These are phyloP conservation scores for Pochonia chlamydosporia DNA, from an alignment of 2,329 filamentous ascomycete genomes.

Conservation along the genomic window DNA sequence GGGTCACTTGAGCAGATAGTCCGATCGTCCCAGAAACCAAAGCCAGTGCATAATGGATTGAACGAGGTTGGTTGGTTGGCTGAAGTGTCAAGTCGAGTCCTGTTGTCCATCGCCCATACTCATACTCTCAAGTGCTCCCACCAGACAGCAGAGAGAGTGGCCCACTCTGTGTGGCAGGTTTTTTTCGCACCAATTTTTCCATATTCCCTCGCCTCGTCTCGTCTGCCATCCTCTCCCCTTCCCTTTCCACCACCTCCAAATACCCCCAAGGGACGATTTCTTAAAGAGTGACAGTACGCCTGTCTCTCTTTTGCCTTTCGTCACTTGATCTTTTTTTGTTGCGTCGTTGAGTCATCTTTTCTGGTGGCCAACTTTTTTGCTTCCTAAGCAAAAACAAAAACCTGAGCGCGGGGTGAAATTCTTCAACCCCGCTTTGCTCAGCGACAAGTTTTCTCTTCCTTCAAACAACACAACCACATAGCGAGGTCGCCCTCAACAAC, in stretches of 20 bases:
- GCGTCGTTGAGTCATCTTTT: slow-evolving; percentile 8
- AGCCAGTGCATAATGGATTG: no score
- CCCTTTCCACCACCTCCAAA: slow-evolving; percentile 15
- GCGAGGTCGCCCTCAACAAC: slow-evolving; percentile 44
- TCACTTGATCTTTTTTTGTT: slow-evolving; percentile 23
- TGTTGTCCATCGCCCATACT: no score
- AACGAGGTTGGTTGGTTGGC: no score
- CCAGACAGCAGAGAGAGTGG: not conserved
- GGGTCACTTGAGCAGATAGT: no score
- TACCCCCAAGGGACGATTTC: slow-evolving; percentile 30
- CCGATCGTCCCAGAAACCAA: no score
- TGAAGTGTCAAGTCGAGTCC: not conserved
- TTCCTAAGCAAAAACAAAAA: slow-evolving; percentile 7
- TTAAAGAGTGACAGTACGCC: slow-evolving; percentile 34
- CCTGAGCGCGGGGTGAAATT: slow-evolving; percentile 34
- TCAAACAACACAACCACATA: slow-evolving; percentile 28
- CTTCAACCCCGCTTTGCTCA: slow-evolving; percentile 40
- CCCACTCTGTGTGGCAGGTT: slow-evolving; percentile 4
- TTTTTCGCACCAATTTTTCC: slow-evolving; percentile 10
- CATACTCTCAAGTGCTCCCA: no score
- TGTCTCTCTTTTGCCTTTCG: slow-evolving; percentile 30
- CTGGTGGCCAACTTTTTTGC: slow-evolving; percentile 8
- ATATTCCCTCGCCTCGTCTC: slow-evolving; percentile 13
- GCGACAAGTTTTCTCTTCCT: slow-evolving; percentile 20
- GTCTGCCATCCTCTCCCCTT: slow-evolving; percentile 21